Base-by-base conservation (phyloP, 306 rosid genomes). In the Lathyrus oleraceus region DNA sequence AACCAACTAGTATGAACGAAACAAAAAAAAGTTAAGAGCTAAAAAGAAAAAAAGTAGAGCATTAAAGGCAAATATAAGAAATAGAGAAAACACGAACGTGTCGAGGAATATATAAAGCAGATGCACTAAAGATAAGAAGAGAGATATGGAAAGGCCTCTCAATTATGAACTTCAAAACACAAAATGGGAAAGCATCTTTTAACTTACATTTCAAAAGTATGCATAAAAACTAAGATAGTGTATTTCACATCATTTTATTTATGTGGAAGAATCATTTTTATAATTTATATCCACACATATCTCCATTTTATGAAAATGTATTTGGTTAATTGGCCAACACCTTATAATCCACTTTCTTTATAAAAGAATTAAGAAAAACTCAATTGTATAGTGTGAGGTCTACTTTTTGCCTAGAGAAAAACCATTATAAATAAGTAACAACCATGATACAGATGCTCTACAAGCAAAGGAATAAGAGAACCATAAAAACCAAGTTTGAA, bases 71-170 rank as follows among this genome's bases (percentile, higher is more conserved):
- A 49, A 43, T 32, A 70, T 30, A 66, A 5, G 32, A 52, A 20
- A 52, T n/a, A 13, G 9, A 43, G 2, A 73, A 74, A 56, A 80
- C 57, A 19, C 27, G 70, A 79, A 54, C 79, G 81, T 68, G 83
- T 84, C 5, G 39, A 83, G 72, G 81, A 75, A 82, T 75, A 79
- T 81, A 83, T 75, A 79, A 83, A 83, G 82, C 42, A 63, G 60
- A 73, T 39, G 79, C 77, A 79, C 64, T 69, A 76, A 51, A 59
- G 53, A 67, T 12, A 53, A 76, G 56, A 65, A 39, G 36, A 65
- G 63, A 66, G 70, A 39, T 65, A 47, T 15, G 67, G 66, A 63
- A 69, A 39, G 30, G 16, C 44, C 36, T 44, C 53, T 65, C 76
- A 48, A 69, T 4, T 65, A 25, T 51, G 43, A 77, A 65, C 80